Conservation (phyloP, 768 basidiomycete species). For the Lentinula sp. region DNA sequence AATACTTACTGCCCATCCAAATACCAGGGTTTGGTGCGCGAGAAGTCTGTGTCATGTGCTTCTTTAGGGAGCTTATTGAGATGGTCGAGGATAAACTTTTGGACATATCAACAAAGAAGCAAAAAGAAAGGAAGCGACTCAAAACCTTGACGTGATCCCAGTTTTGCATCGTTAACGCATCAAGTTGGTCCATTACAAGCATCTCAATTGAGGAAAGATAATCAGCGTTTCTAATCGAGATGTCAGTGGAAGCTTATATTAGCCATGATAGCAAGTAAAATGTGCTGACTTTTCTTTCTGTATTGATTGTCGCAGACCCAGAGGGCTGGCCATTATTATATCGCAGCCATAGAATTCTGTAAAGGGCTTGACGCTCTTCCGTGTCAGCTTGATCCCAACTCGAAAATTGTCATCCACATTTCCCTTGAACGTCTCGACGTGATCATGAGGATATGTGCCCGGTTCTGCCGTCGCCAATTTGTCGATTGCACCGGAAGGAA, state of each 20-base stretch:
- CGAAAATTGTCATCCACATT: slow-evolving; percentile 96
- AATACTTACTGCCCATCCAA: slow-evolving; percentile 81
- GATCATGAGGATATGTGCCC: slow-evolving; percentile 80
- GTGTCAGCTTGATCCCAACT: slow-evolving; percentile 87
- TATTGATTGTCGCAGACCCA: slow-evolving; percentile 85
- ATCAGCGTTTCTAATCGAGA: slow-evolving; percentile 61
- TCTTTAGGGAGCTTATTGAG: slow-evolving; percentile 90
- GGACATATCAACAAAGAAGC: not conserved
- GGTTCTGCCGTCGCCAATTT: slow-evolving; percentile 70
- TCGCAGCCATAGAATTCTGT: slow-evolving; percentile 88
- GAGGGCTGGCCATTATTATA: slow-evolving; percentile 87
- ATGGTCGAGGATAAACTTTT: slow-evolving; percentile 77
- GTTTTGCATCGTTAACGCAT: slow-evolving; percentile 95
- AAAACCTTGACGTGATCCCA: slow-evolving; percentile 94
- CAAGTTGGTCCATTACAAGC: slow-evolving; percentile 86
- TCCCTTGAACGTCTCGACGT: slow-evolving; percentile 92
- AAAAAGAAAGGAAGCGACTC: not conserved
- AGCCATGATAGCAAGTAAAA: not conserved
- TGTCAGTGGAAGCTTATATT: not conserved
- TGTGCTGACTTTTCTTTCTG: slow-evolving; percentile 87
- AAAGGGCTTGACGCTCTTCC: slow-evolving; percentile 89
- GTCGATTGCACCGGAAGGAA: slow-evolving; percentile 76
- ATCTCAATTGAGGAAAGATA: slow-evolving; percentile 93
- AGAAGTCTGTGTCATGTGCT: slow-evolving; percentile 92
- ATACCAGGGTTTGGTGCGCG: slow-evolving; percentile 97